Evolutionary conservation across 106 monocot genomes (phyloP).

Genomic region (Cymbidium sinense): DNA sequence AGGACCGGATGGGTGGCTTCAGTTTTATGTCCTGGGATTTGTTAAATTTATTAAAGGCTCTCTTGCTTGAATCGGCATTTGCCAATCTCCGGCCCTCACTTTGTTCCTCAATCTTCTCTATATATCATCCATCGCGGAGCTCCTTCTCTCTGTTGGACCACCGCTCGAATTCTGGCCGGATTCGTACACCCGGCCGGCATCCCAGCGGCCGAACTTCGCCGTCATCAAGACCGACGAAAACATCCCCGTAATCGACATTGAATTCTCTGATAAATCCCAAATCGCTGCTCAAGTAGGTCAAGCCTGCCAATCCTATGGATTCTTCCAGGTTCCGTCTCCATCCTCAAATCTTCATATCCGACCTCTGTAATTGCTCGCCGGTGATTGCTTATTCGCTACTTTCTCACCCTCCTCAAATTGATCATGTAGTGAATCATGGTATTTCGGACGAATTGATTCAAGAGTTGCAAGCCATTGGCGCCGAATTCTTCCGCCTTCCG

Average conservation of each 20-base stretch:
- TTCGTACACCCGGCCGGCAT: slow-evolving; percentile 56
- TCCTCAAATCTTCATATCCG: not conserved
- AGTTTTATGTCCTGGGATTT: too few species aligned
- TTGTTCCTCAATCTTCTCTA: too few species aligned
- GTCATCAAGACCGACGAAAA: slow-evolving; percentile 35
- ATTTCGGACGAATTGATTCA: slow-evolving; percentile 29
- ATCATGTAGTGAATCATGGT: slow-evolving; percentile 60
- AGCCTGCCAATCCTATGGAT: slow-evolving; percentile 66
- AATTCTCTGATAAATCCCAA: slow-evolving; percentile 14
- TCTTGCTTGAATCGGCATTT: too few species aligned
- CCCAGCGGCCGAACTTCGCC: slow-evolving; percentile 49
- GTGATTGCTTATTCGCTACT: too few species aligned
- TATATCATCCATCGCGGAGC: too few species aligned
- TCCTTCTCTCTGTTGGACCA: slow-evolving; percentile 29
- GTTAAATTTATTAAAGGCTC: too few species aligned
- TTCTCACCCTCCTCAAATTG: too few species aligned
- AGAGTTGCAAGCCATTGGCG: slow-evolving; percentile 23
- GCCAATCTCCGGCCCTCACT: too few species aligned
- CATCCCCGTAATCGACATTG: slow-evolving; percentile 66
- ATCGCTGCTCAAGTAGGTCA: too few species aligned
- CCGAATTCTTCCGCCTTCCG: slow-evolving; percentile 53
- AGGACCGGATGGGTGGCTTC: too few species aligned
- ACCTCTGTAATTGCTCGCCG: too few species aligned
- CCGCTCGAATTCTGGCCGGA: slow-evolving; percentile 34
- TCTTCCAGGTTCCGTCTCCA: slow-evolving; percentile 57